phyloP scores from a whole-genome alignment of 768 basidiomycete genomes.

The Xerocomus brunneocitrinus region DNA sequence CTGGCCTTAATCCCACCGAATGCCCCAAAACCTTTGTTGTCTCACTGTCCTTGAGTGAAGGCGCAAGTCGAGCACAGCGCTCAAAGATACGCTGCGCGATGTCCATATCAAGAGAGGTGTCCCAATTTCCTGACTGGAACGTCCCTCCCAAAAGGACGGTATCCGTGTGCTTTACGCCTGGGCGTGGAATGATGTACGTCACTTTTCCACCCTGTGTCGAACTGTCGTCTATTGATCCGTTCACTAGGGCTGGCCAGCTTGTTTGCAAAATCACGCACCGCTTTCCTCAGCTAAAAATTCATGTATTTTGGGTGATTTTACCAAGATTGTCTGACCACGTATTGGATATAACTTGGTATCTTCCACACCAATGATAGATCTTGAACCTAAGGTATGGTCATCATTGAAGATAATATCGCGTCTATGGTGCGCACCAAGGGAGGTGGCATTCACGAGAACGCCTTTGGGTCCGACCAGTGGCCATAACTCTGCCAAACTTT shows the following conservation, averaged over 20 bases:
- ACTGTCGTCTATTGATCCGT: slow-evolving; percentile 9
- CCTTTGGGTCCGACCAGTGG: slow-evolving; percentile 33
- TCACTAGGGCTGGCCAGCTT: neutral
- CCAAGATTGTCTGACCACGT: slow-evolving; percentile 78
- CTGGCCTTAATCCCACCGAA: slow-evolving; percentile 58
- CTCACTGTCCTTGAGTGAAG: slow-evolving; percentile 29
- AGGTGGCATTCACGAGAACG: slow-evolving; percentile 54
- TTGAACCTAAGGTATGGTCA: slow-evolving; percentile 43
- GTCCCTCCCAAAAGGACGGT: slow-evolving; percentile 56
- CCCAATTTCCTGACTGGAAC: slow-evolving; percentile 46
- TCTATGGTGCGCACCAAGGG: slow-evolving; percentile 40
- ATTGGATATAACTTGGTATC: slow-evolving; percentile 72
- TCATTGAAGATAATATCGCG: neutral
- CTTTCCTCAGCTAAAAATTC: slow-evolving; percentile 27
- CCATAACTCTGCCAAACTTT: slow-evolving; percentile 44
- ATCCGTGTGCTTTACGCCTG: slow-evolving; percentile 38
- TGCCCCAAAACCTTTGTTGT: slow-evolving; percentile 44
- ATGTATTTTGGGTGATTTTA: slow-evolving; percentile 61
- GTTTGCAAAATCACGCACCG: slow-evolving; percentile 19
- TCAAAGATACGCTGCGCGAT: slow-evolving; percentile 43
- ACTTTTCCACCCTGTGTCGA: slow-evolving; percentile 24
- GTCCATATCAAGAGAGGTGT: slow-evolving; percentile 42
- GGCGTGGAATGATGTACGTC: slow-evolving; percentile 63
- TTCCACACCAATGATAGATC: slow-evolving; percentile 75
- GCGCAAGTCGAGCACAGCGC: slow-evolving; percentile 39